A percentile compares a stretch with the other conserved stretches of the same genome.
These are phyloP conservation scores for Calonectria montana DNA, from an alignment of 2,329 filamentous ascomycete species.

Conservation along the genomic window DNA sequence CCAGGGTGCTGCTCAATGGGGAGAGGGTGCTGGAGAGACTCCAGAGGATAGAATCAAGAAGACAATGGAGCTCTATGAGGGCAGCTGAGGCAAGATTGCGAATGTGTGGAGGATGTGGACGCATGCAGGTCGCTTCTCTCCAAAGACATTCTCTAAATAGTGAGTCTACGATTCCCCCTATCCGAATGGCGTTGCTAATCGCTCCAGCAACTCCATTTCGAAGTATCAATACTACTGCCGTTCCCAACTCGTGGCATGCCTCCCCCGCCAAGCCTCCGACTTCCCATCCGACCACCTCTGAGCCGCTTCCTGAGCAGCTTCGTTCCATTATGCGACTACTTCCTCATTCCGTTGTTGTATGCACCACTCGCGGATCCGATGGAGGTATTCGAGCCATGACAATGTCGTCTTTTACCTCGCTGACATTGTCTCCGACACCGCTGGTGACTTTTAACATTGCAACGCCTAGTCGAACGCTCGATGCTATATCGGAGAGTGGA, in stretches of 20 bases:
- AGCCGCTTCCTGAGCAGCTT: conserved; percentile 58
- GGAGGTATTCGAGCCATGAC: conserved; percentile 63
- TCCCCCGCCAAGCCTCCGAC: conserved; percentile 48
- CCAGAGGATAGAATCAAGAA: background rate
- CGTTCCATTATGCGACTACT: conserved; percentile 66
- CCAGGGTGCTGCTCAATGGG: conserved; percentile 37
- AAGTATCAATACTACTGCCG: conserved; percentile 30
- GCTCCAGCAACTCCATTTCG: conserved; percentile 25
- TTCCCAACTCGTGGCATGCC: conserved; percentile 43
- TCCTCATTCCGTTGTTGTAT: conserved; percentile 66
- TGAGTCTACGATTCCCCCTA: conserved; percentile 20
- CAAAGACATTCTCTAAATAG: conserved; percentile 17
- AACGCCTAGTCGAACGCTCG: conserved; percentile 65
- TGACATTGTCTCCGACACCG: conserved; percentile 63
- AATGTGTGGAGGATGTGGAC: background rate
- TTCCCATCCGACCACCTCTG: conserved; percentile 46
- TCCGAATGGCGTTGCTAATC: conserved; percentile 17
- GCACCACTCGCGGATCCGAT: conserved; percentile 56
- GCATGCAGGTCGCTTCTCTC: background rate
- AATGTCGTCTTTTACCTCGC: conserved; percentile 69
- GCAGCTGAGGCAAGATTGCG: background rate
- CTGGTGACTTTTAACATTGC: conserved; percentile 68
- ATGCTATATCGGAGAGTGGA: conserved; percentile 58
- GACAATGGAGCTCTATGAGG: conserved; percentile 31
- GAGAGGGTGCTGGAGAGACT: conserved; percentile 28